Conservation (phyloP, 257 asterid genomes). For the Nicotiana paniculata region DNA sequence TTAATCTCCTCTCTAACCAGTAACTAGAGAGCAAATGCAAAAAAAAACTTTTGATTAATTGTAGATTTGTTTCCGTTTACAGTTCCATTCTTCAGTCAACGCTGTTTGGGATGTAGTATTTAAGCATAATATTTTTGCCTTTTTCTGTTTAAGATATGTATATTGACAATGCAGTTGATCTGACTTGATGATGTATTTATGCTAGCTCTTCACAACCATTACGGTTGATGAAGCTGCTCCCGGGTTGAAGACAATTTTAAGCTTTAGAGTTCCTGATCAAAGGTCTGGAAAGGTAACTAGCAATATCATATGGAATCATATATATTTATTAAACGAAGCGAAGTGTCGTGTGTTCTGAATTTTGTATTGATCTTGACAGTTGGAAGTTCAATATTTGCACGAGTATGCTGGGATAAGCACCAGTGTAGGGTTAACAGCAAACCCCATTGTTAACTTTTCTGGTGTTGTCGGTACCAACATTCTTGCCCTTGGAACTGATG, state of each 20-base stretch:
- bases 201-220: conserved; percentile 45
- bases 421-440: conserved; percentile 50
- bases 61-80: not conserved
- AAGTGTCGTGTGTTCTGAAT: conserved; percentile 5
- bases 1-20: not conserved
- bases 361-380: conserved; percentile 23
- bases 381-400: conserved; percentile 53
- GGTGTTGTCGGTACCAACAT: conserved; percentile 39
- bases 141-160: not conserved
- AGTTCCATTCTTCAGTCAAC: not conserved
- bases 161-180: not conserved
- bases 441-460: conserved; percentile 49
- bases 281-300: conserved; percentile 55
- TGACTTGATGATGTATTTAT: conserved; percentile 11
- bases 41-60: not conserved
- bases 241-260: conserved; percentile 54
- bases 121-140: not conserved
- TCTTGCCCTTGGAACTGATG: conserved; percentile 47
- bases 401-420: conserved; percentile 51
- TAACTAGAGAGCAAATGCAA: not conserved
- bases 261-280: conserved; percentile 53
- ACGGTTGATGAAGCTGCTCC: conserved; percentile 48
- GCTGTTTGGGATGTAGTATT: not conserved
- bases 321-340: not conserved
- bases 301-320: not conserved